Conservation (phyloP, 495 filamentous ascomycete species). For the Talaromyces nanjingensis region DNA sequence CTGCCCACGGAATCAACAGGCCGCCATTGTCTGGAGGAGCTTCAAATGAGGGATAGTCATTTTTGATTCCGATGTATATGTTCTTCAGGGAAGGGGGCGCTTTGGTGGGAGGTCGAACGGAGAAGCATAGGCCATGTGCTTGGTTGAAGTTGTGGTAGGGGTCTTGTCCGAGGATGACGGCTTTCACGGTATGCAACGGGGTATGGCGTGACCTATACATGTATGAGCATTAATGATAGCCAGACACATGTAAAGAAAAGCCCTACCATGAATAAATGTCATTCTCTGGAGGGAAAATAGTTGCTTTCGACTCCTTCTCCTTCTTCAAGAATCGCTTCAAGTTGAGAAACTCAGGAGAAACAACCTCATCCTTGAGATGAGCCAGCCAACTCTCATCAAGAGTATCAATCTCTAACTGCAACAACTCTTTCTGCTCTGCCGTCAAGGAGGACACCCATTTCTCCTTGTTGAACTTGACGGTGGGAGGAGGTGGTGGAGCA, state of each 20-base stretch:
- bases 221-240: conserved; percentile 8
- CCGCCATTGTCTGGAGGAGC: conserved; percentile 70
- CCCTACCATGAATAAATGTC: conserved; percentile 93
- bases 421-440: conserved; percentile 70
- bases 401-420: conserved; percentile 85
- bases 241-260: not conserved
- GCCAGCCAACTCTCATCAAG: conserved; percentile 86
- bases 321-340: conserved; percentile 81
- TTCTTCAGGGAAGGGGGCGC: conserved; percentile 85
- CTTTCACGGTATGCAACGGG: conserved; percentile 77
- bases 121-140: conserved; percentile 93
- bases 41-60: conserved; percentile 77
- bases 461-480: conserved; percentile 69
- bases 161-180: conserved; percentile 90
- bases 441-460: conserved; percentile 78
- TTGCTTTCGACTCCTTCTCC: conserved; percentile 65
- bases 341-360: conserved; percentile 68
- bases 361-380: conserved; percentile 75
- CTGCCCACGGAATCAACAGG: conserved; percentile 85
- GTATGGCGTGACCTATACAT: conserved; percentile 74
- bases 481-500: conserved; percentile 13
- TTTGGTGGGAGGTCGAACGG: conserved; percentile 77
- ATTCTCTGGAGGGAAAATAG: conserved; percentile 73
- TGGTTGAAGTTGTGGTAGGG: conserved; percentile 95
- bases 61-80: conserved; percentile 80